A percentile compares a stretch with the other conserved stretches of the same genome.
phyloP scores from a whole-genome alignment of 2,329 filamentous ascomycete species.

The Monilinia vaccinii-corymbosi region DNA sequence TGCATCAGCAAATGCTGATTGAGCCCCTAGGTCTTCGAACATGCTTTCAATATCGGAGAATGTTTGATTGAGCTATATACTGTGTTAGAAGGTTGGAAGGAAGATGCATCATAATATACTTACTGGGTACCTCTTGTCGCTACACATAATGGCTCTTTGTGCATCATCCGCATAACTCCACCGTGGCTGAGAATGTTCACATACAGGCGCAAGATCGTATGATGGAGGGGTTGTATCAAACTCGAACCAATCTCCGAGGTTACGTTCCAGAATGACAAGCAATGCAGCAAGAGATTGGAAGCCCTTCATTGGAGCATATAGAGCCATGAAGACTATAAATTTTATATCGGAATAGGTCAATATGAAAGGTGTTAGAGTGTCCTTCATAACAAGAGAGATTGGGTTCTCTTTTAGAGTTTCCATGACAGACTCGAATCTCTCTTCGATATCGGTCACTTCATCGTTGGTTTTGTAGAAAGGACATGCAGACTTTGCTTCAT shows the following conservation, averaged over 20 bases:
- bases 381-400: constrained; percentile 17
- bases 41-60: constrained; percentile 20
- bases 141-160: constrained; percentile 24
- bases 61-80: constrained; percentile 23
- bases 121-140: constrained; percentile 26
- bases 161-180: constrained; percentile 18
- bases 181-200: constrained; percentile 10
- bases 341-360: constrained; percentile 26
- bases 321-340: constrained; percentile 19
- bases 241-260: constrained; percentile 34
- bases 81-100: not conserved
- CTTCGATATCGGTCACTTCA: constrained; percentile 18
- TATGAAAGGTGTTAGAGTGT: constrained; percentile 16
- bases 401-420: constrained; percentile 31
- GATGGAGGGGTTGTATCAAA: not conserved
- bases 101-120: not conserved
- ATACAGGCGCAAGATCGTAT: constrained; percentile 11
- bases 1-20: constrained; percentile 20
- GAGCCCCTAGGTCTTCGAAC: constrained; percentile 18
- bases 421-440: constrained; percentile 31
- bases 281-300: constrained; percentile 23
- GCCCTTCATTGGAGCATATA: constrained; percentile 23
- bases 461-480: constrained; percentile 20
- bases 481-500: constrained; percentile 28
- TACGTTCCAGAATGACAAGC: constrained; percentile 23